Evolutionary conservation across 1,139 yeast species (phyloP).

Genomic region (Zygosaccharomyces pseudobailii): DNA sequence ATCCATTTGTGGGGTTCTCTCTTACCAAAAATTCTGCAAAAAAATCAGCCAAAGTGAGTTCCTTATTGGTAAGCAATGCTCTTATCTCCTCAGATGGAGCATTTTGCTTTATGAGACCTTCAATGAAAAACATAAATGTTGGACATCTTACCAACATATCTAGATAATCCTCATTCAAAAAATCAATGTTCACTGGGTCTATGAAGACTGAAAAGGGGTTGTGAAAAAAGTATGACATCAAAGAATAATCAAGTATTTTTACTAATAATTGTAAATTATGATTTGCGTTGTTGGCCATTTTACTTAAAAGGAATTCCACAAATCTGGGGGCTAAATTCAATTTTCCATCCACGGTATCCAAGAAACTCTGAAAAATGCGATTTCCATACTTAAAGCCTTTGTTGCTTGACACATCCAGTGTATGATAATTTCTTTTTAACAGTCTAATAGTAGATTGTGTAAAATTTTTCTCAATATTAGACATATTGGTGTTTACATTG

Average conservation of each 20-base stretch:
- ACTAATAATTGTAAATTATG: slow-evolving; percentile 35
- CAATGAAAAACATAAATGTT: slow-evolving; percentile 42
- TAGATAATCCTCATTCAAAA: slow-evolving; percentile 35
- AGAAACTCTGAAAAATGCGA: slow-evolving; percentile 30
- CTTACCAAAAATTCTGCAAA: slow-evolving; percentile 33
- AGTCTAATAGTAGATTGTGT: slow-evolving; percentile 30
- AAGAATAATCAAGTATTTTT: slow-evolving; percentile 55
- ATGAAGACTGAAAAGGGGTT: slow-evolving; percentile 55
- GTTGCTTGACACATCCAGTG: slow-evolving; percentile 31
- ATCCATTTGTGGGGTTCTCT: slow-evolving; percentile 34
- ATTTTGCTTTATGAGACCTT: slow-evolving; percentile 30
- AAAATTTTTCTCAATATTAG: slow-evolving; percentile 33
- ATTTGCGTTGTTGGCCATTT: slow-evolving; percentile 32
- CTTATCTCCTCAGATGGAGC: slow-evolving; percentile 28
- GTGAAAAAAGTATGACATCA: slow-evolving; percentile 68
- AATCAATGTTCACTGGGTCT: slow-evolving; percentile 36
- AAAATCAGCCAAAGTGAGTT: slow-evolving; percentile 28
- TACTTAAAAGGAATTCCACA: slow-evolving; percentile 29
- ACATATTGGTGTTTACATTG: slow-evolving; percentile 31
- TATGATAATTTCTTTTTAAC: slow-evolving; percentile 26
- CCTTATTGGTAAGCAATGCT: slow-evolving; percentile 24
- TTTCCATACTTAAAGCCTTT: slow-evolving; percentile 33
- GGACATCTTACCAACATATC: slow-evolving; percentile 43
- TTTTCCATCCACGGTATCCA: slow-evolving; percentile 34
- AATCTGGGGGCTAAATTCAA: slow-evolving; percentile 30